phyloP scores from a whole-genome alignment of 208 protist genomes.

The Leishmania major region DNA sequence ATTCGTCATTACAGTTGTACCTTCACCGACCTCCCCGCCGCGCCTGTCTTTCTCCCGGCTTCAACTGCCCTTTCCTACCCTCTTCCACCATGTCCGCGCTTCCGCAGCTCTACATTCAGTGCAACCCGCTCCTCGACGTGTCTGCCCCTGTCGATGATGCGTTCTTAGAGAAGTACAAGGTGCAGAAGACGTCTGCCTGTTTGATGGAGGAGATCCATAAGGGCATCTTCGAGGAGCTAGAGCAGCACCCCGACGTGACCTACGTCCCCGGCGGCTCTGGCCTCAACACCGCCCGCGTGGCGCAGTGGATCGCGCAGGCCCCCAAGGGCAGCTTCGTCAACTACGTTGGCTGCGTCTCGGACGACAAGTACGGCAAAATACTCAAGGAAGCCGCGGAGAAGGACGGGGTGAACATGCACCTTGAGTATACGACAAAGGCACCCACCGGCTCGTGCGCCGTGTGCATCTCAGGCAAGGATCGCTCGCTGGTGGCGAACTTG shows the following conservation, averaged over 20 bases:
- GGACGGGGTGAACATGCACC: conserved; percentile 89
- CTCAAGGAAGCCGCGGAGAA: conserved; percentile 81
- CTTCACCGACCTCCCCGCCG: background rate
- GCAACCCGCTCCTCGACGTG: conserved; percentile 99
- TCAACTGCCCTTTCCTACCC: background rate
- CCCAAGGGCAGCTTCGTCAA: conserved; percentile 45
- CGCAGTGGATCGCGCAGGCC: conserved; percentile 90
- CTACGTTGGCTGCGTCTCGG: conserved; percentile 95
- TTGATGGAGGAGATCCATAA: conserved; percentile 95
- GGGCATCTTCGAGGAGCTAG: conserved; percentile 91
- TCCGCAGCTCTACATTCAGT: conserved; percentile 77
- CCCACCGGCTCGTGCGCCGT: conserved; percentile 98
- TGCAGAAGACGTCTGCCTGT: conserved; percentile 88
- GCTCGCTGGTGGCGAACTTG: conserved; percentile 97
- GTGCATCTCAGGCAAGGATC: conserved; percentile 94
- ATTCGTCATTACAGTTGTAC: background rate
- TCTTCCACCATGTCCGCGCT: conserved; percentile 20
- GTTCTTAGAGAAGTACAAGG: conserved; percentile 94
- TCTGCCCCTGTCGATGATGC: conserved; percentile 91
- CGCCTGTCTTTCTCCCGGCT: background rate
- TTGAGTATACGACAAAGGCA: conserved; percentile 86
- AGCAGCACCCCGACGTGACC: conserved; percentile 69
- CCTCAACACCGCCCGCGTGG: conserved; percentile 97
- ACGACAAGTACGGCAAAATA: conserved; percentile 94
- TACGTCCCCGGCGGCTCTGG: conserved; percentile 98